These are phyloP conservation scores for Coemansia pectinata DNA, from an alignment of 192 early-diverging fungal species.

Conservation along the genomic window DNA sequence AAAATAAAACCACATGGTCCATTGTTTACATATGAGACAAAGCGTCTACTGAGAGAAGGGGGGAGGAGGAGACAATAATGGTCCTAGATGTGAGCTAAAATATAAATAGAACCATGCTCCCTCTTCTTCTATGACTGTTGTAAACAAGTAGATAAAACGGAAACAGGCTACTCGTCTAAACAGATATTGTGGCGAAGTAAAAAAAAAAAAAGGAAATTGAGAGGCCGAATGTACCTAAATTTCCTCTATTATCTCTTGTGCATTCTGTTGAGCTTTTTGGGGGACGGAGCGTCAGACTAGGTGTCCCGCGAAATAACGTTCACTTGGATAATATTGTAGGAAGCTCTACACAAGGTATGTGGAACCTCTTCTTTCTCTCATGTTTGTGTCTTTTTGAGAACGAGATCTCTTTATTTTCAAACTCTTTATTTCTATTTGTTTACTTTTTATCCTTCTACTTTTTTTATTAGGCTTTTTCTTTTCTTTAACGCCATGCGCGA, in stretches of 20 bases:
- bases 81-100: slow-evolving; percentile 9
- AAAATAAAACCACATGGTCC: background rate
- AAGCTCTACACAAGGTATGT: background rate
- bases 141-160: background rate
- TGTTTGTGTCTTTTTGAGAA: background rate
- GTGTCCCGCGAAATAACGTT: background rate
- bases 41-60: background rate
- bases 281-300: background rate
- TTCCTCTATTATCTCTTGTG: slow-evolving; percentile 1
- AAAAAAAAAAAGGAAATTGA: background rate
- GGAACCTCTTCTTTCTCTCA: background rate
- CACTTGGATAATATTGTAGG: background rate
- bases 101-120: background rate
- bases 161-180: background rate
- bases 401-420: background rate
- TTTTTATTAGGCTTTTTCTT: background rate
- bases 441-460: slow-evolving; percentile 4
- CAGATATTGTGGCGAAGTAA: slow-evolving; percentile 6
- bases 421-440: background rate
- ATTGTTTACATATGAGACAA: slow-evolving; percentile 8
- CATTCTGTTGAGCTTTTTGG: background rate
- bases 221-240: background rate
- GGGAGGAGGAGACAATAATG: background rate
- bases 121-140: background rate
- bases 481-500: slow-evolving; percentile 14